These are phyloP conservation scores for Dothideomycetes sp. DNA, from an alignment of 2,329 filamentous ascomycete species.

Conservation along the genomic window DNA sequence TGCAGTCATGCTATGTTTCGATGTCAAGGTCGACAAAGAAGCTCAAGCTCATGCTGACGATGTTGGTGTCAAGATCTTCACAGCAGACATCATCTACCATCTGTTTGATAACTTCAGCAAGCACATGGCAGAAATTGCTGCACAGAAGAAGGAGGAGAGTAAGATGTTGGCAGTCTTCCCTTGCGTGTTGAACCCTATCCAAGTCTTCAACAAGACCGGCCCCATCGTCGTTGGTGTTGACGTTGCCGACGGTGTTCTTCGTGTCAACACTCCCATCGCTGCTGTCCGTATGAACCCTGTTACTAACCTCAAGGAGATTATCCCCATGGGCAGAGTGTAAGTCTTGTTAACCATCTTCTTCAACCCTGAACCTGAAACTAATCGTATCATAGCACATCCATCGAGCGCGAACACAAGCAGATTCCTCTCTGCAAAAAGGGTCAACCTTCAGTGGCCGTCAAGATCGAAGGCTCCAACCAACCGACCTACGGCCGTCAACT, in stretches of 20 bases:
- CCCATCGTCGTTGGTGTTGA: slow-evolving; percentile 95
- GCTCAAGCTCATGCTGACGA: slow-evolving; percentile 85
- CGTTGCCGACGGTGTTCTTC: slow-evolving; percentile 80
- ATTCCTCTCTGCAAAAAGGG: slow-evolving; percentile 88
- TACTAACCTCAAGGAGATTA: slow-evolving; percentile 73
- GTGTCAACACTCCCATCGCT: slow-evolving; percentile 80
- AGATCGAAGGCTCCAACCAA: slow-evolving; percentile 91
- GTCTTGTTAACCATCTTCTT: too few relatives aligned
- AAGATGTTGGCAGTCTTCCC: slow-evolving; percentile 97
- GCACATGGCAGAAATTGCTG: slow-evolving; percentile 79
- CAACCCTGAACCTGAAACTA: too few relatives aligned
- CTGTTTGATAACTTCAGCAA: slow-evolving; percentile 93
- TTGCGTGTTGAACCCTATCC: slow-evolving; percentile 79
- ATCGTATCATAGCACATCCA: slow-evolving; percentile 82
- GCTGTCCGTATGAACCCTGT: slow-evolving; percentile 72
- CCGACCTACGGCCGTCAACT: slow-evolving; percentile 91
- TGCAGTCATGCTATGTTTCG: slow-evolving; percentile 99
- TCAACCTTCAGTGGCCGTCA: slow-evolving; percentile 93
- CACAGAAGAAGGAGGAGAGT: slow-evolving; percentile 91
- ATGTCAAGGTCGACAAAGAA: slow-evolving; percentile 98
- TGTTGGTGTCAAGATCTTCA: slow-evolving; percentile 94
- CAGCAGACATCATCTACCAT: slow-evolving; percentile 98
- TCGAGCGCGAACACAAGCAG: slow-evolving; percentile 96
- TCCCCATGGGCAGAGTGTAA: slow-evolving; percentile 87
- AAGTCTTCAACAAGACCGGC: slow-evolving; percentile 96